Evolutionary conservation across 345 rosid genomes (phyloP).

Genomic region (Gynandropsis gynandra): DNA sequence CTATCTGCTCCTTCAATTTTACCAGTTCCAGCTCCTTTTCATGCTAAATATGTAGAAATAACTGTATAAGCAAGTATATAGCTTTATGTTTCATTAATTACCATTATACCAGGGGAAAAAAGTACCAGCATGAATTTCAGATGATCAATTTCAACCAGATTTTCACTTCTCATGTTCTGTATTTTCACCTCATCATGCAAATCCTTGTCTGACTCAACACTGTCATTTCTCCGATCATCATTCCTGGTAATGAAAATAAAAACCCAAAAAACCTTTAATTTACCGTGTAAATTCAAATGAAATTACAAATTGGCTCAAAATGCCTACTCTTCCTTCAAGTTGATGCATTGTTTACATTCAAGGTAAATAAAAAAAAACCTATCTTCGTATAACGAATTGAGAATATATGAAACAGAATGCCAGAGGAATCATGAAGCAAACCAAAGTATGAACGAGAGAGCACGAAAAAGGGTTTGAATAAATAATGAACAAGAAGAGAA

Average conservation of each 20-base stretch:
- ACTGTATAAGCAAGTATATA: conserved; percentile 2
- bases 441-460: not conserved
- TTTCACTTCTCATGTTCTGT: conserved; percentile 43
- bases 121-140: conserved; percentile 80
- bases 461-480: not conserved
- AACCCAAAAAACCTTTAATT: no score
- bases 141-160: conserved; percentile 46
- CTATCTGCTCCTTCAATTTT: conserved; percentile 66
- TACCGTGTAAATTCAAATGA: no score
- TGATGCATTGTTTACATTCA: not conserved
- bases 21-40: conserved; percentile 83
- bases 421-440: not conserved
- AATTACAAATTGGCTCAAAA: no score
- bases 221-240: conserved; percentile 20
- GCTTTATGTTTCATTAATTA: not conserved
- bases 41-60: conserved; percentile 35
- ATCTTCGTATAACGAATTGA: not conserved
- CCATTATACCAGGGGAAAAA: conserved; percentile 13
- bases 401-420: not conserved
- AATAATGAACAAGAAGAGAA: conserved; percentile 10
- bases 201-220: conserved; percentile 32
- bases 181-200: conserved; percentile 47
- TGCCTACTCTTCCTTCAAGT: no score
- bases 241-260: conserved; percentile 32
- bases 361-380: not conserved